A percentile compares a stretch with the other conserved stretches of the same genome.
Evolutionary conservation across 2,329 filamentous ascomycete genomes (phyloP).

Genomic region (Penicillium sclerotiorum): DNA sequence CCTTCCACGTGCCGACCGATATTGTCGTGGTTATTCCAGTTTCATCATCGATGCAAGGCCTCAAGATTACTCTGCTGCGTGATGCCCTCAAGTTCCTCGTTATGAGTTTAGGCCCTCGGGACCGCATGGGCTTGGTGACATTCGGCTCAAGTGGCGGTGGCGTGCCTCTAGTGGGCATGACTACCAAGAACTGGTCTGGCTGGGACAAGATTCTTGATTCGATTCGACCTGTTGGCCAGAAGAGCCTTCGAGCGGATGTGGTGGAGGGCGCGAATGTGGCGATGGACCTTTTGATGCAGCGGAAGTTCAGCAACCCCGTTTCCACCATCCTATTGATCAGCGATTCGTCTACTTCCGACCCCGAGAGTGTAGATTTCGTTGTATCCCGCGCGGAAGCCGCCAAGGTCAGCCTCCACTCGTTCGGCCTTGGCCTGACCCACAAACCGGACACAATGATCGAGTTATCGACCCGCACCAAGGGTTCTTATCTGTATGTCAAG

Average conservation of each 20-base stretch:
- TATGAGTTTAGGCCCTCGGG: slow-evolving; percentile 81
- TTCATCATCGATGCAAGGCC: slow-evolving; percentile 98
- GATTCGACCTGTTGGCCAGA: slow-evolving; percentile 91
- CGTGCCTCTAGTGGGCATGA: slow-evolving; percentile 97
- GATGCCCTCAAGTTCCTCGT: slow-evolving; percentile 94
- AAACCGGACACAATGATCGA: slow-evolving; percentile 99
- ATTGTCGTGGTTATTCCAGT: slow-evolving; percentile 96
- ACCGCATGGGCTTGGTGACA: slow-evolving; percentile 95
- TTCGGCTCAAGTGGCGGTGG: slow-evolving; percentile 94
- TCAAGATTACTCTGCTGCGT: slow-evolving; percentile 92
- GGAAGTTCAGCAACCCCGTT: slow-evolving; percentile 92
- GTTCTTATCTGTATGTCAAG: slow-evolving; percentile 96
- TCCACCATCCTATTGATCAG: slow-evolving; percentile 96
- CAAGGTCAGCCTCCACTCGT: slow-evolving; percentile 96
- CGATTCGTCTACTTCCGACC: slow-evolving; percentile 91
- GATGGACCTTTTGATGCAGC: slow-evolving; percentile 98
- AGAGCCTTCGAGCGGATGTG: slow-evolving; percentile 93
- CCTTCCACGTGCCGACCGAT: slow-evolving; percentile 85
- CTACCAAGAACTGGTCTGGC: slow-evolving; percentile 87
- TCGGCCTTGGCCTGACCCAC: slow-evolving; percentile 93
- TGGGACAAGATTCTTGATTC: slow-evolving; percentile 85
- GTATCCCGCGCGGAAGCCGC: slow-evolving; percentile 95
- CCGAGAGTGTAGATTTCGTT: slow-evolving; percentile 96
- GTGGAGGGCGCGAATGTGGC: slow-evolving; percentile 97
- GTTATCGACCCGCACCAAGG: slow-evolving; percentile 90